Percentiles rank a stretch among this genome's conserved stretches.
phyloP scores from a whole-genome alignment of 805 yeast genomes.

The Saturnispora sanitii region DNA sequence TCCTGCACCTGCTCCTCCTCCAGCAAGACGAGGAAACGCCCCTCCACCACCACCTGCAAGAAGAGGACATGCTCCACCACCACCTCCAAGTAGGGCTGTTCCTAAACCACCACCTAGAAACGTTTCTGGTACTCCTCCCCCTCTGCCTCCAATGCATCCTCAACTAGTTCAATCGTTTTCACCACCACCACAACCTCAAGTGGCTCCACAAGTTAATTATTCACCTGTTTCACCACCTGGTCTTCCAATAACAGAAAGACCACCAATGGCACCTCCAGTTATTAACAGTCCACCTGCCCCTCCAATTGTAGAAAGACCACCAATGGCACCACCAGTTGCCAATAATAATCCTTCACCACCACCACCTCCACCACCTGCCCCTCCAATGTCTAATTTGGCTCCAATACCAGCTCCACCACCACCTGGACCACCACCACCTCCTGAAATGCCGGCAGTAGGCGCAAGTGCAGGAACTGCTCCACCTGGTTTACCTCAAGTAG shows the following conservation, averaged over 20 bases:
- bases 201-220: too few species aligned
- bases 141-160: too few species aligned
- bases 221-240: too few species aligned
- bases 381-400: slow-evolving; percentile 9
- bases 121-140: neutral
- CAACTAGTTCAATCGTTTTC: too few species aligned
- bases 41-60: slow-evolving; percentile 16
- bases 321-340: neutral
- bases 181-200: too few species aligned
- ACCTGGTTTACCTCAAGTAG: slow-evolving; percentile 30
- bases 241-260: too few species aligned
- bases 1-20: slow-evolving; percentile 20
- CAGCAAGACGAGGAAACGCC: slow-evolving; percentile 15
- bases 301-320: neutral
- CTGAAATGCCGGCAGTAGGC: slow-evolving; percentile 25
- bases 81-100: slow-evolving; percentile 22
- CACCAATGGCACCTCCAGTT: too few species aligned
- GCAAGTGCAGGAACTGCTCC: too few species aligned
- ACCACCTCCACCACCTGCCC: slow-evolving; percentile 4
- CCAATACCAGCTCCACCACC: slow-evolving; percentile 20
- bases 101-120: slow-evolving; percentile 8
- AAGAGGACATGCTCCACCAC: slow-evolving; percentile 23
- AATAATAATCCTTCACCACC: neutral
- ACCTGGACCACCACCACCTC: slow-evolving; percentile 25
- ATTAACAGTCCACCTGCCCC: neutral